Evolutionary conservation across 768 basidiomycete genomes (phyloP).

Genomic region (Psilocybe azurescens): DNA sequence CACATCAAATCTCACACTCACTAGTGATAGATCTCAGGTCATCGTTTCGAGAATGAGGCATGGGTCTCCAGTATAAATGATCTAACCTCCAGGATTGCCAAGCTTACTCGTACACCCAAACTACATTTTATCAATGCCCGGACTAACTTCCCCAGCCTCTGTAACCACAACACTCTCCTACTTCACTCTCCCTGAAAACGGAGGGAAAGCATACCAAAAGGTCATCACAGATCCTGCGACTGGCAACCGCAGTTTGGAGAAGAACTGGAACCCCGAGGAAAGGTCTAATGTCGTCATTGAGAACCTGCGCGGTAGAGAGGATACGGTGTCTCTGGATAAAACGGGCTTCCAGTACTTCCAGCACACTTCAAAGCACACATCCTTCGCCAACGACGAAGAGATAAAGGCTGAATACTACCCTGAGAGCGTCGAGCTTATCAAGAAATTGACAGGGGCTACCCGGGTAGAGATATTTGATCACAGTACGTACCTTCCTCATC

Average conservation of each 20-base stretch:
- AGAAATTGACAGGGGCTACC: conserved; percentile 63
- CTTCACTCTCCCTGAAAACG: conserved; percentile 41
- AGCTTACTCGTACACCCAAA: too few relatives aligned
- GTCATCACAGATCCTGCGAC: conserved; percentile 38
- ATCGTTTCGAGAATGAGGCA: too few relatives aligned
- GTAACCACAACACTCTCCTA: conserved; percentile 35
- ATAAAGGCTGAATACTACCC: conserved; percentile 62
- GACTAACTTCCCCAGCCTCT: background rate
- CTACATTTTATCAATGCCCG: background rate
- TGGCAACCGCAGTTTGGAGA: conserved; percentile 32
- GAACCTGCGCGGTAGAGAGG: conserved; percentile 58
- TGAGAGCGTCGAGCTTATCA: conserved; percentile 62
- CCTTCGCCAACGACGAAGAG: conserved; percentile 56
- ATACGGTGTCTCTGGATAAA: conserved; percentile 48
- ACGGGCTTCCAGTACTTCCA: conserved; percentile 55
- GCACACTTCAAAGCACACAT: conserved; percentile 46
- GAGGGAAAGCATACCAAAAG: conserved; percentile 42
- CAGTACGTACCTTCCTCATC: conserved; percentile 42
- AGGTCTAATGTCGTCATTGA: conserved; percentile 45
- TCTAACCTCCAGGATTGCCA: too few relatives aligned
- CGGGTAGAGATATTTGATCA: conserved; percentile 66
- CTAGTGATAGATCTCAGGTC: background rate
- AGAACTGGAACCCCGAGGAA: conserved; percentile 39
- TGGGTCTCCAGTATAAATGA: too few relatives aligned
- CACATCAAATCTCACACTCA: background rate